Evolutionary conservation across 768 basidiomycete species (phyloP), one percentile per base, ranked within the genome.

Genomic region (Boletus patriciae): DNA sequence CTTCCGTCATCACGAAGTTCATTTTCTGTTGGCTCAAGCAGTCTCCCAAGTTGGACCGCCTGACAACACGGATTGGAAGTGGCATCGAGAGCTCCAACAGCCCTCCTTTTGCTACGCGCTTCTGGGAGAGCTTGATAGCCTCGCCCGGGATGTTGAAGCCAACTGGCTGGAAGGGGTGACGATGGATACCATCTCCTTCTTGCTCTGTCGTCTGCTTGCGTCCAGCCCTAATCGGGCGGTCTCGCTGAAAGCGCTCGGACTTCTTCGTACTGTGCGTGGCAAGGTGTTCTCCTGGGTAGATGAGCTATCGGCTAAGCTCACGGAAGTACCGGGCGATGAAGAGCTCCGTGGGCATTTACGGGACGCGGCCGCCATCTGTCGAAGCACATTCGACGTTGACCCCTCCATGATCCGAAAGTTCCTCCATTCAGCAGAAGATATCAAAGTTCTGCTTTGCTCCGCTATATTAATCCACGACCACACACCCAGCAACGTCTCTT

Each of bases 111-210:
- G 76, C 18, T 1, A 19, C 6, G 65, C 65, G 1, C 60, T 83
- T 7, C 52, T 83, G 2, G 55, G 34, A 13, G 76, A 77, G 53
- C 60, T 79, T 2, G 65, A 72, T 18, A 59, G 61, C 18, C 64
- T 79, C 11, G 46, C 80, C 18, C 54, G 43, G 34, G 70, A 67
- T 31, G 62, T 82, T 15, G 61, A 70, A 57, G 69, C 55, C 3
- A 82, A 77, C 53, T 83, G 81, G 80, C 62, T 72, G 40, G 69
- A 75, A 60, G 60, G 59, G 0, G 53, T 62, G 27, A 62, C 74
- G 0, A 61, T 78, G 54, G 56, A 68, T 48, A 77, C 68, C 5
- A 69, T 75, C 23, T 66, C 72, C 11, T 54, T 73, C 31, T 59
- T 82, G 6, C 62, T 66, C 12, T 59, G 63, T 55, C 77, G 81